Percentiles rank a stretch among this genome's conserved stretches.
phyloP scores from a whole-genome alignment of 2,329 filamentous ascomycete genomes.

The Corinectria fuckeliana region DNA sequence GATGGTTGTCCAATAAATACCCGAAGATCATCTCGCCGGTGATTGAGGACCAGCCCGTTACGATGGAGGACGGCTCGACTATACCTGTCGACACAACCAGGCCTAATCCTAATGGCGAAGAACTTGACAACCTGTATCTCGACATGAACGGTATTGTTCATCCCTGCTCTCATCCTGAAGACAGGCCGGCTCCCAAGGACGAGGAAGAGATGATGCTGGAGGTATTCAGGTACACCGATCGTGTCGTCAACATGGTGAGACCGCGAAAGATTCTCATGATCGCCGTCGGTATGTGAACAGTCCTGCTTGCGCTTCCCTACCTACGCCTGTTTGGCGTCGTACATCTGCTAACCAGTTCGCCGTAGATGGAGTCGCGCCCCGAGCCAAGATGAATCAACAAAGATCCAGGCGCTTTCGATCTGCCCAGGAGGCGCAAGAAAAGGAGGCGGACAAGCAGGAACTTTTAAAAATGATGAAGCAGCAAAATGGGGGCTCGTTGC shows the following conservation, averaged over 20 bases:
- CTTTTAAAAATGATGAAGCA: constrained; percentile 83
- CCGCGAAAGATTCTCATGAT: constrained; percentile 97
- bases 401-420: constrained; percentile 93
- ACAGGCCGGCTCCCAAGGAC: constrained; percentile 85
- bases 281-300: constrained; percentile 75
- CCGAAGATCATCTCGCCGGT: constrained; percentile 96
- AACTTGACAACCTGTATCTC: constrained; percentile 96
- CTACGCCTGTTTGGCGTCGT: too few species aligned
- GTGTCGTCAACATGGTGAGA: constrained; percentile 97
- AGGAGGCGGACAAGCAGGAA: constrained; percentile 89
- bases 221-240: constrained; percentile 97
- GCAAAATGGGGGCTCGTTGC: constrained; percentile 71
- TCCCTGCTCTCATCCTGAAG: constrained; percentile 97
- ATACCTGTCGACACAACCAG: constrained; percentile 85
- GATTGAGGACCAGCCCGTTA: constrained; percentile 81
- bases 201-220: constrained; percentile 99
- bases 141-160: constrained; percentile 99
- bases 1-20: constrained; percentile 97
- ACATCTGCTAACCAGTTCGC: constrained; percentile 36
- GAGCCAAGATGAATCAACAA: constrained; percentile 99
- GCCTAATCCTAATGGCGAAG: constrained; percentile 95
- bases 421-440: constrained; percentile 92
- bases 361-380: constrained; percentile 90
- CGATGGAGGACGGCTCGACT: constrained; percentile 78
- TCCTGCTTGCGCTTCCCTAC: not conserved